Percentiles rank a stretch among this genome's conserved stretches.
Conservation (phyloP, 768 basidiomycete genomes). For the Xanthoconium stramineum region DNA sequence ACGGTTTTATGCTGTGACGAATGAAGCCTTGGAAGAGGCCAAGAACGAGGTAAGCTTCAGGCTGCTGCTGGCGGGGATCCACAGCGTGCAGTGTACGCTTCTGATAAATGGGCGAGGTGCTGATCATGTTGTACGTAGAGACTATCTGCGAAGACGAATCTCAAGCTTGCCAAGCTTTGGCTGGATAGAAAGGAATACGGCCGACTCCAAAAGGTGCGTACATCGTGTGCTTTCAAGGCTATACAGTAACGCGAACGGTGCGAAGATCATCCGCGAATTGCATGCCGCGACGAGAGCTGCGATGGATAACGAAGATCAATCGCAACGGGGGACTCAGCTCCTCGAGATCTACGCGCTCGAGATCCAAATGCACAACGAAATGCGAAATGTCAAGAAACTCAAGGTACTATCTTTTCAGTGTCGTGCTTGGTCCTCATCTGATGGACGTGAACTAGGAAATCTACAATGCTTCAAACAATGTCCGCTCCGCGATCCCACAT, state of each 20-base stretch:
- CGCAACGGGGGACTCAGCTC: constrained; percentile 90
- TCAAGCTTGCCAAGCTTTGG: constrained; percentile 98
- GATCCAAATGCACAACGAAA: constrained; percentile 99
- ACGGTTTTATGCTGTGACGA: constrained; percentile 93
- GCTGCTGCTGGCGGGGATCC: not conserved
- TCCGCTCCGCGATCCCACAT: constrained; percentile 96
- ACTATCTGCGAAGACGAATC: constrained; percentile 90
- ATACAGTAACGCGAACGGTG: not conserved
- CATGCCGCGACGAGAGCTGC: constrained; percentile 59
- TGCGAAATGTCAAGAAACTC: constrained; percentile 91
- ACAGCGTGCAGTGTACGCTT: not conserved
- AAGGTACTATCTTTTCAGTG: constrained; percentile 51
- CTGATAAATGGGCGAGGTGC: not conserved
- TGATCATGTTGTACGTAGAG: constrained; percentile 47
- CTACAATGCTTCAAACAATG: constrained; percentile 90
- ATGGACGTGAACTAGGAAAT: constrained; percentile 68
- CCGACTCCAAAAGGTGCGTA: constrained; percentile 71
- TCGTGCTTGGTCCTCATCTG: not conserved
- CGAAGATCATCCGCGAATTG: constrained; percentile 73
- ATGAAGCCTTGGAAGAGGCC: constrained; percentile 84
- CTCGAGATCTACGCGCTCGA: constrained; percentile 97
- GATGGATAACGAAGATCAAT: constrained; percentile 74
- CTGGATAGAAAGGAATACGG: constrained; percentile 89
- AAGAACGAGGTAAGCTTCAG: constrained; percentile 82
- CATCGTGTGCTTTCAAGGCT: not conserved